Percentiles rank a stretch among this genome's conserved stretches.
phyloP scores from a whole-genome alignment of 164 flowering plant species.

The Annona cherimola region DNA sequence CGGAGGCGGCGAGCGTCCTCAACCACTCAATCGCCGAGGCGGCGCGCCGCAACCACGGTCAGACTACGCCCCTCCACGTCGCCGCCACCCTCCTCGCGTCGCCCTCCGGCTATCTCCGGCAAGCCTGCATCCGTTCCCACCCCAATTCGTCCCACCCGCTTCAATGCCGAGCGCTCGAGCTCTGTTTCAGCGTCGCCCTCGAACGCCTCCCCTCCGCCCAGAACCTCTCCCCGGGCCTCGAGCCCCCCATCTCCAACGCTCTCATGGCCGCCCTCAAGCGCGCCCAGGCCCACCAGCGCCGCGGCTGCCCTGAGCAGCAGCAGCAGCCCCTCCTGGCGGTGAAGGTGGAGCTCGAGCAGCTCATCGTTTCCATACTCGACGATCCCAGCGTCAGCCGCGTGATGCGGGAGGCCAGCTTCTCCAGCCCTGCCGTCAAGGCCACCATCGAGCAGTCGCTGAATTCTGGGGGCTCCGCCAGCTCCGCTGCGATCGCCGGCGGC shows the following conservation, averaged over 20 bases:
- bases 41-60: conserved; percentile 77
- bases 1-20: conserved; percentile 80
- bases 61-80: conserved; percentile 95
- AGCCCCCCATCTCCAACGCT: conserved; percentile 91
- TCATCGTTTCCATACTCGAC: conserved; percentile 80
- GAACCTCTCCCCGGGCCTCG: conserved; percentile 39
- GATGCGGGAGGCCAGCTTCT: conserved; percentile 96
- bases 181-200: conserved; percentile 94
- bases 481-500: conserved; percentile 30
- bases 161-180: conserved; percentile 97
- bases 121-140: conserved; percentile 92
- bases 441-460: conserved; percentile 72
- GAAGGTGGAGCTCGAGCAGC: conserved; percentile 94
- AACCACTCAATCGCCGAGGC: conserved; percentile 88
- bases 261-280: conserved; percentile 95
- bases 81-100: conserved; percentile 82
- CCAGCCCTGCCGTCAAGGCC: conserved; percentile 94
- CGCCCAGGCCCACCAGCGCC: conserved; percentile 94
- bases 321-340: conserved; percentile 96
- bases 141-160: conserved; percentile 95
- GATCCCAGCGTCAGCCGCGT: conserved; percentile 96
- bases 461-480: conserved; percentile 22
- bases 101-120: conserved; percentile 74
- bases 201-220: conserved; percentile 84
- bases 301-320: conserved; percentile 96